Percentiles rank a stretch among this genome's conserved stretches.
Conservation (phyloP, 345 rosid species). For the Mallotus nudiflorus region DNA sequence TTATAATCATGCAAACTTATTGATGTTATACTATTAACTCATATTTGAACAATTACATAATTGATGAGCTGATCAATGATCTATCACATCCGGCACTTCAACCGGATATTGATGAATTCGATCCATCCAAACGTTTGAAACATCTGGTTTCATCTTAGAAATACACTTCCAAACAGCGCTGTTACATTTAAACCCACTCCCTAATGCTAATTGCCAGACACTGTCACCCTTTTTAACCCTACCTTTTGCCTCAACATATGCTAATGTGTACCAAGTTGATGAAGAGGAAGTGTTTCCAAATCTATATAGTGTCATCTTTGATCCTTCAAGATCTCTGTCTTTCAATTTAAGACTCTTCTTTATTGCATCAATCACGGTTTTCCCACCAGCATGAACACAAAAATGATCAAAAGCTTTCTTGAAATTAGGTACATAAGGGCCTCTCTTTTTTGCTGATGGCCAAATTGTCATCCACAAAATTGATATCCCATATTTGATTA, state of each 20-base stretch:
- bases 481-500: constrained; percentile 1
- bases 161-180: constrained; percentile 90
- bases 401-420: constrained; percentile 88
- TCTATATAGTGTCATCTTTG: constrained; percentile 77
- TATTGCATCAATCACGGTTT: constrained; percentile 80
- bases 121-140: constrained; percentile 9
- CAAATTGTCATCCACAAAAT: not conserved
- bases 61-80: no score
- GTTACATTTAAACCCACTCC: constrained; percentile 93
- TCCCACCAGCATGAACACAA: constrained; percentile 91
- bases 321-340: constrained; percentile 75
- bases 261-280: constrained; percentile 75
- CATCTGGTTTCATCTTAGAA: constrained; percentile 9
- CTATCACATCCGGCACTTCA: constrained; percentile 12
- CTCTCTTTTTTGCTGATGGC: not conserved
- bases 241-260: constrained; percentile 78
- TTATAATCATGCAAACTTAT: no score
- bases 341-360: constrained; percentile 74
- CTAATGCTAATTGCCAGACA: constrained; percentile 87
- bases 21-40: no score
- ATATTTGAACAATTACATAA: no score
- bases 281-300: constrained; percentile 94
- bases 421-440: constrained; percentile 79
- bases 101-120: constrained; percentile 17
- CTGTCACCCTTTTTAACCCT: constrained; percentile 66